phyloP scores from a whole-genome alignment of 2,329 filamentous ascomycete species.

The Neonectria coccinea region DNA sequence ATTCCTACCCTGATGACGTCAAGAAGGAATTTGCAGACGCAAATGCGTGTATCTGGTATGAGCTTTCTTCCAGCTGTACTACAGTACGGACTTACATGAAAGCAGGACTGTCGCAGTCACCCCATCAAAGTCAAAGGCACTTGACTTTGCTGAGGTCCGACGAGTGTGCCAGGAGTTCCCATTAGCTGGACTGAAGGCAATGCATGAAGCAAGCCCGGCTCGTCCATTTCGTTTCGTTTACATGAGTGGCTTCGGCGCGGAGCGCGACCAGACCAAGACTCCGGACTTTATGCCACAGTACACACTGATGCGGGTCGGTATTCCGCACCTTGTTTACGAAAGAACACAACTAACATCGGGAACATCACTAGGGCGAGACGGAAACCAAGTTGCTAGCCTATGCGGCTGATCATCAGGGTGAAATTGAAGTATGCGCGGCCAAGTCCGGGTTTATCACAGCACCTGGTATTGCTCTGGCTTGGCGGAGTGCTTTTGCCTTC shows the following conservation, averaged over 20 bases:
- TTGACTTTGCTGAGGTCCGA: constrained; percentile 51
- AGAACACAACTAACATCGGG: background rate
- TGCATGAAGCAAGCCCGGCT: constrained; percentile 45
- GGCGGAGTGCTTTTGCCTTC: constrained; percentile 23
- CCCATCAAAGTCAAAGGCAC: constrained; percentile 48
- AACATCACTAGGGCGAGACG: constrained; percentile 55
- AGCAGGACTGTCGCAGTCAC: constrained; percentile 55
- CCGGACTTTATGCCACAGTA: constrained; percentile 56
- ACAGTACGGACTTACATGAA: background rate
- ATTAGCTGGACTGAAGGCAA: constrained; percentile 49
- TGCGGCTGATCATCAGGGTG: background rate
- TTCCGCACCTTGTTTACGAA: background rate
- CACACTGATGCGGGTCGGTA: constrained; percentile 59
- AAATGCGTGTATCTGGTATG: constrained; percentile 57
- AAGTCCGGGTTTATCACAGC: background rate
- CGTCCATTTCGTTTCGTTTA: constrained; percentile 61
- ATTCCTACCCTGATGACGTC: constrained; percentile 53
- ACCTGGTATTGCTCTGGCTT: background rate
- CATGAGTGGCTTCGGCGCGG: constrained; percentile 58
- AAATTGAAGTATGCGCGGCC: background rate
- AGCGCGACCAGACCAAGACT: constrained; percentile 59
- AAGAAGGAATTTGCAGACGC: constrained; percentile 56
- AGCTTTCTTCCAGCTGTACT: background rate
- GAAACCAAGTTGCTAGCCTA: constrained; percentile 49
- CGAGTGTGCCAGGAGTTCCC: constrained; percentile 56